Evolutionary conservation across 2,329 filamentous ascomycete species (phyloP).

Genomic region (Cadophora luteo-olivacea): DNA sequence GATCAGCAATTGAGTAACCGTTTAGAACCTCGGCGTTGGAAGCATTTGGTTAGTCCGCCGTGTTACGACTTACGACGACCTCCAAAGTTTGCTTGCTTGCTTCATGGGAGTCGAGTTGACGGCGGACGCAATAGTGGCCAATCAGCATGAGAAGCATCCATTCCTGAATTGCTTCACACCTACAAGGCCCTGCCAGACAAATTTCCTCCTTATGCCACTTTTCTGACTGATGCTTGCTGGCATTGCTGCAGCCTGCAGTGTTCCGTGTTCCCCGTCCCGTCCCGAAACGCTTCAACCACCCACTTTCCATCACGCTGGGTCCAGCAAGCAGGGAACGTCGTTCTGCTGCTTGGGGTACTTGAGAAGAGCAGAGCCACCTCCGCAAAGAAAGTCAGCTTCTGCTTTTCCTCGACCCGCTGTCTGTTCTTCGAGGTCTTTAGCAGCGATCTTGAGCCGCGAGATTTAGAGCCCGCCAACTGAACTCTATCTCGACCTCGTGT

Average conservation of each 20-base stretch:
- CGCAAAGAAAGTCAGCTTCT: constrained; percentile 3
- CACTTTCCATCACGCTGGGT: background rate
- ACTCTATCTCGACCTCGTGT: constrained; percentile 12
- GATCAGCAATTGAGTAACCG: background rate
- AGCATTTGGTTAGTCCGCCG: constrained; percentile 1
- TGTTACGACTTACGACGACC: background rate
- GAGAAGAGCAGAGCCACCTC: constrained; percentile 4
- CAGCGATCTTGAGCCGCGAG: background rate
- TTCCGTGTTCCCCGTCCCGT: constrained; percentile 5
- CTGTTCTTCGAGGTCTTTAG: constrained; percentile 4
- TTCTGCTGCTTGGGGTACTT: constrained; percentile 8
- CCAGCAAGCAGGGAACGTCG: background rate
- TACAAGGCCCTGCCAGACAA: background rate
- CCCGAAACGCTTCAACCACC: constrained; percentile 1
- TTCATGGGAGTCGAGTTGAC: too few relatives aligned
- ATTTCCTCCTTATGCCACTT: constrained; percentile 8
- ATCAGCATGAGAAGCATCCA: background rate
- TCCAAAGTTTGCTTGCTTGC: background rate
- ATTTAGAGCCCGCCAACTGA: constrained; percentile 1
- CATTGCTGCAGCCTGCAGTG: constrained; percentile 5
- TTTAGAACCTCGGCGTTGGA: background rate
- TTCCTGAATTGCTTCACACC: background rate
- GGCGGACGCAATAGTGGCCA: background rate
- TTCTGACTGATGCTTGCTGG: constrained; percentile 3
- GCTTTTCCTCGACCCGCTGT: constrained; percentile 11